Evolutionary conservation across 441 rosid genomes (phyloP).

Genomic region (Isatis lusitanica): DNA sequence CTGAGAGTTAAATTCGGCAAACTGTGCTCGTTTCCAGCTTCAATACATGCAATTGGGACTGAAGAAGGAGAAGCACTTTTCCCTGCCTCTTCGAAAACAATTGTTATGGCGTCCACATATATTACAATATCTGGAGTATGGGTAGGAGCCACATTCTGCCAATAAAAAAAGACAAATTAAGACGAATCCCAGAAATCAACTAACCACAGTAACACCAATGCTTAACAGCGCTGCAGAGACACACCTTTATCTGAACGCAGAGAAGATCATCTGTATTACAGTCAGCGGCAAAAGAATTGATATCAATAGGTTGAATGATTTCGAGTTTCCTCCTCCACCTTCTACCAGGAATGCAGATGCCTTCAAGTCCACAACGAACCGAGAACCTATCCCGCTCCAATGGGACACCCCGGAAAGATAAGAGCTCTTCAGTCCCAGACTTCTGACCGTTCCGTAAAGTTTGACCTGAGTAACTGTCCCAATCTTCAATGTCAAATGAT

Average conservation of each 20-base stretch:
- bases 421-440: constrained; percentile 60
- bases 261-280: constrained; percentile 97
- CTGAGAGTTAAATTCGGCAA: constrained; percentile 95
- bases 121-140: constrained; percentile 72
- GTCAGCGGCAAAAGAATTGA: constrained; percentile 81
- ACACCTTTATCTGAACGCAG: constrained; percentile 94
- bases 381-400: constrained; percentile 90
- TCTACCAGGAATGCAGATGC: constrained; percentile 89
- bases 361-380: constrained; percentile 93
- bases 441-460: constrained; percentile 46
- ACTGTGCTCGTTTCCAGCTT: constrained; percentile 82
- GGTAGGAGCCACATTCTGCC: constrained; percentile 84
- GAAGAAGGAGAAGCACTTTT: constrained; percentile 69
- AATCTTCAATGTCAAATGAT: constrained; percentile 74
- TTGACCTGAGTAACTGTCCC: constrained; percentile 70
- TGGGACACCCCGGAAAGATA: constrained; percentile 88
- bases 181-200: background rate
- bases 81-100: constrained; percentile 82
- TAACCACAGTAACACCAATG: constrained; percentile 9
- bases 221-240: constrained; percentile 7
- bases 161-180: constrained; percentile 21
- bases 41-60: constrained; percentile 88
- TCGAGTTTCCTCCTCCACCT: constrained; percentile 96
- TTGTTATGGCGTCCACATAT: constrained; percentile 82
- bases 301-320: constrained; percentile 89